phyloP scores from a whole-genome alignment of 441 rosid genomes.

The Populus trichocarpa region DNA sequence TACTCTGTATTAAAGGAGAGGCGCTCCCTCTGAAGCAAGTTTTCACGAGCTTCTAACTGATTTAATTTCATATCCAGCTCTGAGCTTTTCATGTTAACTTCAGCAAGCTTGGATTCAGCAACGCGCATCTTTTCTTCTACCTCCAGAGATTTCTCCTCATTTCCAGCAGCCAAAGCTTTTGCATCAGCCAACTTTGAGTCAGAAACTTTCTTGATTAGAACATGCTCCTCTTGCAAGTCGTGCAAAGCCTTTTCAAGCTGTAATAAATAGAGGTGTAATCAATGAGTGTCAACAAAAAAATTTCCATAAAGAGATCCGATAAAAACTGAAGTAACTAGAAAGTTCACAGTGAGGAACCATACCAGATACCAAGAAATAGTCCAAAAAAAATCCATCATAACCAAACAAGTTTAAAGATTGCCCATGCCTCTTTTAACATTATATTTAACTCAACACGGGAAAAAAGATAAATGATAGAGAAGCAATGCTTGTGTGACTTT shows the following conservation, averaged over 20 bases:
- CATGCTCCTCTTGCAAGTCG: conserved; percentile 51
- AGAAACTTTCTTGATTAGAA: conserved; percentile 47
- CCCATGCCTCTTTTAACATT: neutral
- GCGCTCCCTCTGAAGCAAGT: conserved; percentile 54
- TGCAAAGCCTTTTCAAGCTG: conserved; percentile 77
- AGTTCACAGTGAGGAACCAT: neutral
- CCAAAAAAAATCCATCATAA: neutral
- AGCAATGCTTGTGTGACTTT: neutral
- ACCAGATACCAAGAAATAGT: neutral
- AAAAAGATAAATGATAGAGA: too few species aligned
- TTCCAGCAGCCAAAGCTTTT: conserved; percentile 50
- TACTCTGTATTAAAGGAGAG: conserved; percentile 76
- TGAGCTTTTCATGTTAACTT: conserved; percentile 50
- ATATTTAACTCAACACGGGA: neutral
- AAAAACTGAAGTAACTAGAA: neutral
- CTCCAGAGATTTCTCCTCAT: conserved; percentile 53
- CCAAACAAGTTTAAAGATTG: neutral
- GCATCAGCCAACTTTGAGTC: conserved; percentile 65
- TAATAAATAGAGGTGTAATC: conserved; percentile 6
- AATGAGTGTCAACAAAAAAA: conserved; percentile 2
- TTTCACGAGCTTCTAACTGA: conserved; percentile 69
- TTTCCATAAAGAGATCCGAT: neutral
- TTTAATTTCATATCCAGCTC: conserved; percentile 69
- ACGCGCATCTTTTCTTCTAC: conserved; percentile 49
- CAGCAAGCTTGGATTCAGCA: conserved; percentile 67